Base-by-base conservation (phyloP, 1,284 basidiomycete genomes). In the Taiwanofungus camphoratus region DNA sequence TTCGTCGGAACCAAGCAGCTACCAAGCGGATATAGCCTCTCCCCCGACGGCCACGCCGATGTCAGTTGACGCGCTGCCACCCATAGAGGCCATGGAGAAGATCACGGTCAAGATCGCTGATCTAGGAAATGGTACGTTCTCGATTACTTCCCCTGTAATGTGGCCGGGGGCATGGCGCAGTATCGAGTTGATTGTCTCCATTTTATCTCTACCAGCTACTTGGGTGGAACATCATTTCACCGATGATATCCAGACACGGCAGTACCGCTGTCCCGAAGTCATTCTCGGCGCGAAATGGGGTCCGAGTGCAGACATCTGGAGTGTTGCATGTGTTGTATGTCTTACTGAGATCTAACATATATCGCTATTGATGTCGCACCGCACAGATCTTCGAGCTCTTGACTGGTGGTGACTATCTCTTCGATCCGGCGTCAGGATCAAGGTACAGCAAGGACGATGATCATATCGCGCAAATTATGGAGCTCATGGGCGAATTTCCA, bases 31-130 rank as follows among this genome's bases (percentile, higher is more conserved):
- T 36, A 32, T 50, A 15, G 44, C 50, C 4, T 12, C 53, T 22
- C 62, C 62, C 23, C 44, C 56, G n/a, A 67, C 67, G 12, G 59
- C 61, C n/a, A 66, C 66, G 33, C 62, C 62, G 49, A 70, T 65
- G 63, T 71, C 67, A 1, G 63, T 69, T 30, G 70, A 73, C 50
- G 54, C 45, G 2, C 23, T 51, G 15, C 41, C 50, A 30, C 48
- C 51, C 12, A 37, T 54, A 31, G 58, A 60, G 27, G 57, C 51
- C 13, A 54, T 52, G 36, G 93, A 97, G 64, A 82, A 85, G 59
- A 96, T 99, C 52, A 98, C 94, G 3, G 96, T 99, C 51, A 98
- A 99, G 75, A 98, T 99, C 61, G 95, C 95, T 24, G 96, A 99
- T 73, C 68, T 99, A 42, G 95, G 93, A 16, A 96, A 97, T 63